Base-by-base conservation (phyloP, 2,329 filamentous ascomycete species). In the Botrytis tulipae region DNA sequence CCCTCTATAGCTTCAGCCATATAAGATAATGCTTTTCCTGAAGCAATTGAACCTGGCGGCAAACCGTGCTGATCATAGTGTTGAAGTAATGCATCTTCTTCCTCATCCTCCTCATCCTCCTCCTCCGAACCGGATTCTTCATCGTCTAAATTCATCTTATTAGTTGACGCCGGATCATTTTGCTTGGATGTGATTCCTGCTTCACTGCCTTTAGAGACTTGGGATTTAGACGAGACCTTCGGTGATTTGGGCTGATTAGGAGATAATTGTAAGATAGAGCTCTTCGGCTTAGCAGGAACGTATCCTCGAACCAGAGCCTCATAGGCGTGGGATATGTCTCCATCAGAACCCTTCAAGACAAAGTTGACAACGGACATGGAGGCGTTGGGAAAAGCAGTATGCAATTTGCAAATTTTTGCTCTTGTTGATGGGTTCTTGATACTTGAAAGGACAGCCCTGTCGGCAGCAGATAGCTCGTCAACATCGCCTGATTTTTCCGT, bases 41-140 rank as follows among this genome's bases (percentile, higher is more conserved):
- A 78, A 16, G 57, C 65, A 22, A 81, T 81, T 7, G 80, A 80
- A 40, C 80, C 80, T 59, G 76, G 63, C 35, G 80, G 79, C 5
- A 81, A 72, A 14, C 81, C 79, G 73, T 80, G 76, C 37, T 80
- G 76, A 67, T 80, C 78, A 63, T 79, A 82, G 61, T 78, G 75
- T 16, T 79, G 76, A 35, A 82, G 65, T 22, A 82, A 66, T 25
- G 76, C 60, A 40, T 84, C 80, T 67, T 72, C 73, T 40, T 83
- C 79, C 12, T 80, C 73, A 42, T 83, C 79, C 14, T 80, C n/a
- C n/a, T n/a, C n/a, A n/a, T n/a, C 80, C 22, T 77, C 73, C 44
- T 83, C 79, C 14, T 80, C 80, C n/a, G 76, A 72, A 29, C 72
- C 67, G 29, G 63, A 73, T 46, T 74, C 75, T 22, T 77, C 76